Evolutionary conservation across 2,329 filamentous ascomycete genomes (phyloP).

Genomic region (Talaromyces sp.): DNA sequence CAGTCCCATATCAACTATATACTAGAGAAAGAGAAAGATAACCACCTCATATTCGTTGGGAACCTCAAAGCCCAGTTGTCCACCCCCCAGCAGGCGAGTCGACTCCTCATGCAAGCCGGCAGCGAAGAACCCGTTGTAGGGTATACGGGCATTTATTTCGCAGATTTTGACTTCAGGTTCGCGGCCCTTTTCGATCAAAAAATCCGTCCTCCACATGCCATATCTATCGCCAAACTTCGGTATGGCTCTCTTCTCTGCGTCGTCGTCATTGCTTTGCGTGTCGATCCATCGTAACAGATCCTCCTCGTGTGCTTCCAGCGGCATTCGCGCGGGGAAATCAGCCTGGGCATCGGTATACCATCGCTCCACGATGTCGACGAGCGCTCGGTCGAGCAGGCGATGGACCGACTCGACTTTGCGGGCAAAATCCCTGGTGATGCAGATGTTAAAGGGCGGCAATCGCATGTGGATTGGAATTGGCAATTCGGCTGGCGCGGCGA

Average conservation of each 20-base stretch:
- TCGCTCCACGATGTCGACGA: slow-evolving; percentile 24
- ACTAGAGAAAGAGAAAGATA: background rate
- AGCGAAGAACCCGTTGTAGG: slow-evolving; percentile 18
- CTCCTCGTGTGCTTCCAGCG: slow-evolving; percentile 22
- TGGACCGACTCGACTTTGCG: slow-evolving; percentile 14
- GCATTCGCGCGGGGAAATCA: slow-evolving; percentile 21
- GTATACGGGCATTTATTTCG: slow-evolving; percentile 25
- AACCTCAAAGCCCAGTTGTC: slow-evolving; percentile 1
- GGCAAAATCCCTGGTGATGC: slow-evolving; percentile 3
- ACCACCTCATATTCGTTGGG: slow-evolving; percentile 5
- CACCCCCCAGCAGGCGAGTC: slow-evolving; percentile 1
- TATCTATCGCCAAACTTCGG: slow-evolving; percentile 2
- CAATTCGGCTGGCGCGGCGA: background rate
- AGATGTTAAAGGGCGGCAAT: slow-evolving; percentile 9
- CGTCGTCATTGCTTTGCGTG: background rate
- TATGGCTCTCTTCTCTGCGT: background rate
- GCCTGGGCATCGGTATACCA: slow-evolving; percentile 23
- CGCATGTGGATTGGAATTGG: background rate
- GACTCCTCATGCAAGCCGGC: slow-evolving; percentile 6
- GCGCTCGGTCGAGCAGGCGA: slow-evolving; percentile 18
- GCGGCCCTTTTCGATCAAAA: slow-evolving; percentile 15
- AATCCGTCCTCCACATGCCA: slow-evolving; percentile 26
- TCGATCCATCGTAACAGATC: slow-evolving; percentile 16
- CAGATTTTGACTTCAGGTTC: slow-evolving; percentile 12
- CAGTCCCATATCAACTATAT: background rate